Percentiles rank a stretch among this genome's conserved stretches.
These are phyloP conservation scores for Candida neerlandica DNA, from an alignment of 1,139 yeast species.

Conservation along the genomic window DNA sequence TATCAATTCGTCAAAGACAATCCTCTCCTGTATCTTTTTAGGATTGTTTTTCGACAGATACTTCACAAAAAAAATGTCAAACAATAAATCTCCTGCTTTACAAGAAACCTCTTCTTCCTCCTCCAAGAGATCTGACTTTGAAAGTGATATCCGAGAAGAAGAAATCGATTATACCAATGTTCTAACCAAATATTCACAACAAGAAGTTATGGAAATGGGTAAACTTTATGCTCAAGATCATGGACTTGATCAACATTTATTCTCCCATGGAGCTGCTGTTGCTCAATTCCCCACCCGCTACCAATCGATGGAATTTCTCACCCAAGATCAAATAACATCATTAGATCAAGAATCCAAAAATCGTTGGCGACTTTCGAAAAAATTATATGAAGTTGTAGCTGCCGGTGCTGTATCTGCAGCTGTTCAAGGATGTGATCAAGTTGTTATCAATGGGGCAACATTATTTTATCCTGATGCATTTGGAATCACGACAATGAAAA, in stretches of 20 bases:
- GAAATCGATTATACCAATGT: constrained; percentile 54
- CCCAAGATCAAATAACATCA: constrained; percentile 60
- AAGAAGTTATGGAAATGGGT: constrained; percentile 73
- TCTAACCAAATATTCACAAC: constrained; percentile 61
- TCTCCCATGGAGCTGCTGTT: constrained; percentile 74
- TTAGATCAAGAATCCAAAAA: constrained; percentile 61
- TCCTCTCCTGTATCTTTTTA: no score
- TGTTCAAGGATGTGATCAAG: constrained; percentile 92
- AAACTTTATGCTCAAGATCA: constrained; percentile 64
- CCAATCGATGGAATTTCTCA: constrained; percentile 58
- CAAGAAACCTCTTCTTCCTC: no score
- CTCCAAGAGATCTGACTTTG: no score
- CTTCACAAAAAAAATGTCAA: no score
- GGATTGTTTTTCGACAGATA: no score
- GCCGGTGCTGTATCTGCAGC: constrained; percentile 88
- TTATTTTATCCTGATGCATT: constrained; percentile 63
- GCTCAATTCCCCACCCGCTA: constrained; percentile 67
- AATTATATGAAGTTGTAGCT: constrained; percentile 63
- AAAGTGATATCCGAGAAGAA: constrained; percentile 23
- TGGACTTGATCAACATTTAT: constrained; percentile 64
- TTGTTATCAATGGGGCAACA: constrained; percentile 84
- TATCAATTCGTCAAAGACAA: no score
- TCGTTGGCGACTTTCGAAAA: constrained; percentile 64
- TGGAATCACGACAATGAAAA: constrained; percentile 47
- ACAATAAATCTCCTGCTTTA: no score